Evolutionary conservation across 768 basidiomycete species (phyloP).

Genomic region (Crepidotus variabilis): DNA sequence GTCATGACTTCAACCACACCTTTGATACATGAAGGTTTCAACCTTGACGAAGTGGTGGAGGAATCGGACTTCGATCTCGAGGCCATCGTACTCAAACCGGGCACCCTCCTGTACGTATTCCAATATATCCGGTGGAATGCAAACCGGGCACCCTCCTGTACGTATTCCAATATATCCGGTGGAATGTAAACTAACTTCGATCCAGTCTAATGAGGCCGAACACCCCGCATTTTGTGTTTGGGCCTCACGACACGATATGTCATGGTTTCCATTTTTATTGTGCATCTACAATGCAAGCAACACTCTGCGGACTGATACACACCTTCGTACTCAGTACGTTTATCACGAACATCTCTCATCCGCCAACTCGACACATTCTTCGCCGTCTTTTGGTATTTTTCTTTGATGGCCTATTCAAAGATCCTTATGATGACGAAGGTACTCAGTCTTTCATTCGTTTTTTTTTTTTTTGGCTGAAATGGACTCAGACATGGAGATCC

Average conservation of each 20-base stretch:
- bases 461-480: background rate
- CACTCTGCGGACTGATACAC: conserved; percentile 8
- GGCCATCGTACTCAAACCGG: conserved; percentile 3
- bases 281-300: conserved; percentile 5
- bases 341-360: conserved; percentile 15
- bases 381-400: conserved; percentile 11
- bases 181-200: too few relatives aligned
- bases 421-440: background rate
- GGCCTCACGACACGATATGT: conserved; percentile 6
- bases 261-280: conserved; percentile 11
- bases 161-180: conserved; percentile 1
- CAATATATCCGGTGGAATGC: too few relatives aligned
- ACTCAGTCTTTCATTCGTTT: background rate
- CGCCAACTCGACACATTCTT: conserved; percentile 1
- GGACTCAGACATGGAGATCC: background rate
- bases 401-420: background rate
- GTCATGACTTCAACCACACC: background rate
- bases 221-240: conserved; percentile 10
- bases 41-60: background rate
- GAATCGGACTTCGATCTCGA: conserved; percentile 9
- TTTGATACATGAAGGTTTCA: background rate
- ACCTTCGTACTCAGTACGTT: conserved; percentile 6
- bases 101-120: conserved; percentile 7
- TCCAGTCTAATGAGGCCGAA: conserved; percentile 8
- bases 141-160: conserved; percentile 5